Conservation (phyloP, 2,329 filamentous ascomycete genomes). For the Geosmithia putterillii region DNA sequence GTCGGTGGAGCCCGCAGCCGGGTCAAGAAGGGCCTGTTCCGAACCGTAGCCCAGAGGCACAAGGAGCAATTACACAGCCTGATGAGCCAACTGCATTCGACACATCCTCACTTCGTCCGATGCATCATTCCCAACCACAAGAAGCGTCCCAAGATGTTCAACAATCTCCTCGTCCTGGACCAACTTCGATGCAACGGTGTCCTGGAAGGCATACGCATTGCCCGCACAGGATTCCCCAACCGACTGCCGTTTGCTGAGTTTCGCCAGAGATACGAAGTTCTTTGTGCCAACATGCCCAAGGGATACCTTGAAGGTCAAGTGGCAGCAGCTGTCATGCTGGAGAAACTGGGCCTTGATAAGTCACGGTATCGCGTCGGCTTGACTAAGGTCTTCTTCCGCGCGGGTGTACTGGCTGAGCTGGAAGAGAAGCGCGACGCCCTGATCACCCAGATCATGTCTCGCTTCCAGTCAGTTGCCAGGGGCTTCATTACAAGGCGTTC, state of each 20-base stretch:
- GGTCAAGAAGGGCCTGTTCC: conserved; percentile 94
- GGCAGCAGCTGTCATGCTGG: conserved; percentile 74
- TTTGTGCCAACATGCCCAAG: conserved; percentile 79
- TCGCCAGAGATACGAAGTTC: conserved; percentile 86
- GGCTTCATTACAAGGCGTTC: conserved; percentile 82
- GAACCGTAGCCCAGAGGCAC: conserved; percentile 90
- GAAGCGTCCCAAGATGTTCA: conserved; percentile 88
- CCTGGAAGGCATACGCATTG: conserved; percentile 95
- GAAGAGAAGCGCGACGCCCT: conserved; percentile 91
- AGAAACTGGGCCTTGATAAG: conserved; percentile 75
- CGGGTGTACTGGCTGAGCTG: conserved; percentile 87
- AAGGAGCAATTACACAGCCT: conserved; percentile 97
- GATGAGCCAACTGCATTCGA: conserved; percentile 89
- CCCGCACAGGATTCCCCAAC: conserved; percentile 93
- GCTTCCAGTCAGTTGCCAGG: conserved; percentile 83
- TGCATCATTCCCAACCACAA: conserved; percentile 98
- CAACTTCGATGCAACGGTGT: conserved; percentile 99
- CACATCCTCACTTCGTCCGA: conserved; percentile 94
- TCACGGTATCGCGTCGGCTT: conserved; percentile 85
- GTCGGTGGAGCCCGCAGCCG: conserved; percentile 55
- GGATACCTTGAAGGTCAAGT: conserved; percentile 85
- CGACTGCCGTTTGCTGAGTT: conserved; percentile 87
- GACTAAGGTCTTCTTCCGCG: conserved; percentile 96
- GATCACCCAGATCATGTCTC: conserved; percentile 86
- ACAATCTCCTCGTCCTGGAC: conserved; percentile 83